Conservation (phyloP, 345 rosid species). For the Heritiera fomes region DNA sequence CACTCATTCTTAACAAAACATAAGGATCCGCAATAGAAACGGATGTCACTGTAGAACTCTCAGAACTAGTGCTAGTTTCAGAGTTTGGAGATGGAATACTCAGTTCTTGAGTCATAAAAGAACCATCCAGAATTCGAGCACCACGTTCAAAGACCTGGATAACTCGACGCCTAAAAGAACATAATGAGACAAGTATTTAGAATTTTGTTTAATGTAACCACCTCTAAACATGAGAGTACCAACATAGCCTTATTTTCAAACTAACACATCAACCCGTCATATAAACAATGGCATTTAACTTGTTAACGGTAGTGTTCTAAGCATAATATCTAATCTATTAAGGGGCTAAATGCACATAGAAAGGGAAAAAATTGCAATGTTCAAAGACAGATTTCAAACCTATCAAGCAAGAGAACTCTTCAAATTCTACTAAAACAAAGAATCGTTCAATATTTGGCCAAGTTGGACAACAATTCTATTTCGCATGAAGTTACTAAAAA, state of each 20-base stretch:
- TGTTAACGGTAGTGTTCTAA: neutral
- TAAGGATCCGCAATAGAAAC: constrained; percentile 97
- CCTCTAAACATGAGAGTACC: neutral
- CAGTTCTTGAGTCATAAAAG: constrained; percentile 92
- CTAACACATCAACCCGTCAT: neutral
- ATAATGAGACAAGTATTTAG: constrained; percentile 12
- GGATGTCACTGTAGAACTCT: constrained; percentile 60
- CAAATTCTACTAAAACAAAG: neutral
- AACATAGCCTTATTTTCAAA: constrained; percentile 5
- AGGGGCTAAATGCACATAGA: neutral
- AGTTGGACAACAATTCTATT: neutral
- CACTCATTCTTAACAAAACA: constrained; percentile 82
- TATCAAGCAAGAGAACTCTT: constrained; percentile 8
- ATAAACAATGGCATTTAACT: neutral
- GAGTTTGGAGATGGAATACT: constrained; percentile 69
- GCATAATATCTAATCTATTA: neutral
- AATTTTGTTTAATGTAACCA: constrained; percentile 1
- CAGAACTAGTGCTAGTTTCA: constrained; percentile 70
- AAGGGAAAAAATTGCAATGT: neutral
- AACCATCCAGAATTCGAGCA: constrained; percentile 93
- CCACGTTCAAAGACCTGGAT: constrained; percentile 90
- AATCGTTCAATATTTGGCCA: neutral
- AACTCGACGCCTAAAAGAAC: constrained; percentile 81
- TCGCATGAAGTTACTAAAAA: neutral
- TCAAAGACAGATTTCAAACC: constrained; percentile 7